These are phyloP conservation scores for Boletus calvinii DNA, from an alignment of 1,284 basidiomycete species.

Conservation along the genomic window DNA sequence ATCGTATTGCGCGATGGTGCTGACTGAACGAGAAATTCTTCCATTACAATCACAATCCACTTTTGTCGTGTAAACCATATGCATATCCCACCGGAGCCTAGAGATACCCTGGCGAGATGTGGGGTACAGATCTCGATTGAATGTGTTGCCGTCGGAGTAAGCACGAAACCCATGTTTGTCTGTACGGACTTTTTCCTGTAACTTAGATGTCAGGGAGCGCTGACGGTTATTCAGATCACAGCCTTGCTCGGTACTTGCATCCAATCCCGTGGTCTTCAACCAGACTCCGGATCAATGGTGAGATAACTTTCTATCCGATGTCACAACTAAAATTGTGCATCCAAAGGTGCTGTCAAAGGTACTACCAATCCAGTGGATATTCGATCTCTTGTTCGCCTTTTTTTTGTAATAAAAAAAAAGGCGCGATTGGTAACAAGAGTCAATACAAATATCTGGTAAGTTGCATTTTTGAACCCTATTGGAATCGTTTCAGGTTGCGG, in stretches of 20 bases:
- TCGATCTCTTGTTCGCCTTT: neutral
- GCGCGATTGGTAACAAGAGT: neutral
- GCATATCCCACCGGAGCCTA: slow-evolving; percentile 1
- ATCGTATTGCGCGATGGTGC: slow-evolving; percentile 7
- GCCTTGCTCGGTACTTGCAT: slow-evolving; percentile 11
- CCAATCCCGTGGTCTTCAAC: slow-evolving; percentile 5
- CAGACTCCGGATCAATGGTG: slow-evolving; percentile 7
- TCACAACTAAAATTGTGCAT: slow-evolving; percentile 30
- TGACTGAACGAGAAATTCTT: slow-evolving; percentile 13
- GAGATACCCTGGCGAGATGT: slow-evolving; percentile 20
- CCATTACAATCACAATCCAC: slow-evolving; percentile 17
- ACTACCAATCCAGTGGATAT: neutral
- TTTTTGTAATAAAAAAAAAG: neutral
- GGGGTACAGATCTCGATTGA: slow-evolving; percentile 22
- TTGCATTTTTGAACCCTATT: slow-evolving; percentile 12
- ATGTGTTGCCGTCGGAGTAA: slow-evolving; percentile 5
- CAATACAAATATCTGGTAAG: slow-evolving; percentile 20
- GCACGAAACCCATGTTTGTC: slow-evolving; percentile 1
- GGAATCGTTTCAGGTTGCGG: slow-evolving; percentile 4
- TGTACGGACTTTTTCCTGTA: slow-evolving; percentile 12
- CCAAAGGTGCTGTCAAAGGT: neutral
- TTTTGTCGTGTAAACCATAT: slow-evolving; percentile 15
- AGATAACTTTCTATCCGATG: slow-evolving; percentile 7
- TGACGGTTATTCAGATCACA: slow-evolving; percentile 15
- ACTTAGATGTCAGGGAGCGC: slow-evolving; percentile 2